Evolutionary conservation across 2,329 filamentous ascomycete genomes (phyloP).

Genomic region (Trichophyton rubrum): DNA sequence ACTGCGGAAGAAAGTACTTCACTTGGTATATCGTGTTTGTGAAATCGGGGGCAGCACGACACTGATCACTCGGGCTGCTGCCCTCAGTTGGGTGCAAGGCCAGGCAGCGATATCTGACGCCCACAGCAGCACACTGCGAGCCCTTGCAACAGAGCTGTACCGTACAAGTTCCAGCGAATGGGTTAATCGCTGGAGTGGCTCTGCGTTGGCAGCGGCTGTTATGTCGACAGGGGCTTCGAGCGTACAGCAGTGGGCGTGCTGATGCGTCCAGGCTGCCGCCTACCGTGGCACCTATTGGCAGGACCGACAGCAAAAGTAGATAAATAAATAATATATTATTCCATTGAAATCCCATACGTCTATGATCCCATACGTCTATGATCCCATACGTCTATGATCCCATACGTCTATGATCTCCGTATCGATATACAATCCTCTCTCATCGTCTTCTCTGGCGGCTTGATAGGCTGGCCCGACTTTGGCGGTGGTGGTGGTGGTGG

Average conservation of each 20-base stretch:
- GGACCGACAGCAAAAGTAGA: not conserved
- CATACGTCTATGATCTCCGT: not conserved
- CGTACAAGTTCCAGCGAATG: constrained; percentile 55
- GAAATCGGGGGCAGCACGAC: constrained; percentile 63
- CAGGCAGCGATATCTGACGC: constrained; percentile 42
- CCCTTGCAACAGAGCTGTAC: constrained; percentile 48
- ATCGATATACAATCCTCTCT: not conserved
- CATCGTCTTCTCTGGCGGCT: too few species aligned
- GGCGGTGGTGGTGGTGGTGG: not conserved
- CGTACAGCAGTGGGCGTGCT: not conserved
- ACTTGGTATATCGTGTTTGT: constrained; percentile 52
- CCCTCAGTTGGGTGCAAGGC: constrained; percentile 61
- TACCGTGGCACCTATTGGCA: not conserved
- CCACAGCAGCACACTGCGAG: constrained; percentile 34
- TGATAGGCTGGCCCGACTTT: too few species aligned
- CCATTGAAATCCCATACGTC: not conserved
- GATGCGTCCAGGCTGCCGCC: not conserved
- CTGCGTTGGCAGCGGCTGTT: constrained; percentile 23
- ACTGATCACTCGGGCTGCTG: constrained; percentile 63
- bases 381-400: too few species aligned
- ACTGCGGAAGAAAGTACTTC: constrained; percentile 50
- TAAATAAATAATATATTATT: not conserved
- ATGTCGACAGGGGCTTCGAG: not conserved
- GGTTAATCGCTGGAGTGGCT: constrained; percentile 53
- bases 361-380: too few species aligned